phyloP scores from a whole-genome alignment of 495 filamentous ascomycete species.

The Penicillium nucicola region DNA sequence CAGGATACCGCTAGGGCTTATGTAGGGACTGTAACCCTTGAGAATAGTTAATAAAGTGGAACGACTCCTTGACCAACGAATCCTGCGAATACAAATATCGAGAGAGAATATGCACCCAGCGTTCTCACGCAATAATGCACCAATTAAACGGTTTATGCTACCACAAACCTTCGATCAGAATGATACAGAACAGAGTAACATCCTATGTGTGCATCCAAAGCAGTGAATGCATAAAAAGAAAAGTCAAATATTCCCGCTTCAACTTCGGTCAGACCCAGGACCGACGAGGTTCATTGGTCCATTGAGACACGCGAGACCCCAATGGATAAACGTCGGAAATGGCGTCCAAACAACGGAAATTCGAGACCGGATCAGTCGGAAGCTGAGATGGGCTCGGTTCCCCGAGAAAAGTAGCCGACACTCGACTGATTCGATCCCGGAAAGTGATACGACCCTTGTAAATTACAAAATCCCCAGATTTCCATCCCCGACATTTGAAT shows the following conservation, averaged over 20 bases:
- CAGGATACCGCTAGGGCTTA: no score
- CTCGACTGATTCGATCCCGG: not conserved
- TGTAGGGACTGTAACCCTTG: no score
- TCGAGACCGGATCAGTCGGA: constrained; percentile 10
- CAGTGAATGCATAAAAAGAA: no score
- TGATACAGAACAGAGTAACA: no score
- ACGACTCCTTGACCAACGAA: no score
- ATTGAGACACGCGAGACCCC: not conserved
- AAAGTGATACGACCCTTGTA: not conserved
- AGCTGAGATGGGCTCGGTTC: constrained; percentile 3
- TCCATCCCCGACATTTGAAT: constrained; percentile 6
- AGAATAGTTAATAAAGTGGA: no score
- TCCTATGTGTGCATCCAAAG: no score
- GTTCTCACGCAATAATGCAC: no score
- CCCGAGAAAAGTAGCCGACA: not conserved
- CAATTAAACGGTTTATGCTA: no score
- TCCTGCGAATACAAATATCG: no score
- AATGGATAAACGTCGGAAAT: not conserved
- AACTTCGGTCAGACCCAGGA: constrained; percentile 13
- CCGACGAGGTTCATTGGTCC: not conserved
- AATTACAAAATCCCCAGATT: constrained; percentile 10
- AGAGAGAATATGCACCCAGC: no score
- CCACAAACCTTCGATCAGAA: no score
- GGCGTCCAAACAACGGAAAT: not conserved
- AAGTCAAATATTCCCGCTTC: not conserved